A percentile compares a stretch with the other conserved stretches of the same genome.
phyloP scores from a whole-genome alignment of 2,329 filamentous ascomycete species.

The Coniochaeta prunicola region DNA sequence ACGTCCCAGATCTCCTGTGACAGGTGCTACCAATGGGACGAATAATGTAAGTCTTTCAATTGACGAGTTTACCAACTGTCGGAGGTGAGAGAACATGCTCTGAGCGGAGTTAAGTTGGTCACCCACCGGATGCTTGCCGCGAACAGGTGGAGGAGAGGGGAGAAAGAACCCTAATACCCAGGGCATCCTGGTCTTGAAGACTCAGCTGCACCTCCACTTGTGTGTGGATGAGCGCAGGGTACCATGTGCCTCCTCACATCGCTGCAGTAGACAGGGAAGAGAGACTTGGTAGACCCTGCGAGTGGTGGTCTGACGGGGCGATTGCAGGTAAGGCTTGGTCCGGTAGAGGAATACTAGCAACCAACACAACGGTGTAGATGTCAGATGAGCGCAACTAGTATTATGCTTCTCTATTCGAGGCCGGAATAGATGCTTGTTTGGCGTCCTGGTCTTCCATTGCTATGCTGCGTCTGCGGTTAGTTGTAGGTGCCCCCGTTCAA shows the following conservation, averaged over 20 bases:
- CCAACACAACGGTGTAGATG: neutral
- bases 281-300: neutral
- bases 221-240: neutral
- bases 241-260: neutral
- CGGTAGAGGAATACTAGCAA: neutral
- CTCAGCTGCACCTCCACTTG: neutral
- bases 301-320: neutral
- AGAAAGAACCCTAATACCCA: neutral
- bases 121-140: neutral
- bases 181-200: neutral
- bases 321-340: neutral
- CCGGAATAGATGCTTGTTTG: neutral
- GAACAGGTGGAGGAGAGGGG: slow-evolving; percentile 1
- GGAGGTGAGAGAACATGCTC: neutral
- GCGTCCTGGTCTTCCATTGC: neutral
- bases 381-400: neutral
- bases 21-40: neutral
- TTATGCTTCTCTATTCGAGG: neutral
- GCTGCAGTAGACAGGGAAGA: neutral
- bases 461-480: neutral
- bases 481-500: neutral
- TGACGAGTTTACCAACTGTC: neutral
- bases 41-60: neutral
- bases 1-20: neutral
- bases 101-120: neutral